Evolutionary conservation across 2,329 filamentous ascomycete genomes (phyloP), one percentile per base, ranked within the genome.

Genomic region (Geosmithia flava): DNA sequence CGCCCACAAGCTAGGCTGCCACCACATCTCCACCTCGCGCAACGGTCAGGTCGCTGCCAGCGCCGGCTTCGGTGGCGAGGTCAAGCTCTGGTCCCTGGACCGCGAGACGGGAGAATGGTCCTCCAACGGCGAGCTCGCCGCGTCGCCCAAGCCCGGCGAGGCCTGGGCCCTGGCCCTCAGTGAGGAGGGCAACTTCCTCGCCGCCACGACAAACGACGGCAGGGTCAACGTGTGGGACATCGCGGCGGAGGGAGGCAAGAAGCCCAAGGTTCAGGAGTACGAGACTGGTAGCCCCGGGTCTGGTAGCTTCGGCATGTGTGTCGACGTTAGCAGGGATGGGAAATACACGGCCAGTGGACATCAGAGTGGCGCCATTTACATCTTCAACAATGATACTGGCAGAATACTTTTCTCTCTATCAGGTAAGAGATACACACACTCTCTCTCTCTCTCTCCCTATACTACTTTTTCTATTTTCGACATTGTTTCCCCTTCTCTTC

Each of bases 381-480:
- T 98, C 52, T 98, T 97, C 74, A 90, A 89, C 70, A 97, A 95
- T 58, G 83, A 89, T 55, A 88, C 85, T 1, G 87, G 87, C 3
- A 80, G 87, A 48, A 79, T 98, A 56, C 73, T 87, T 13, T 91
- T 95, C 65, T 93, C 88, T 7, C 71, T 98, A 20, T 83, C 87
- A 48, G 83, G 86, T 86, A 68, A 52, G 73, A 27, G 23, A 27
- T 27, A 4, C 23, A 8, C 23, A 4, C 23, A 5, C 23, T 5
- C 23, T 58, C 3, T 11, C 5, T 16, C 6, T n/a, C 11, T 43
- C 23, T 29, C 6, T 23, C 19, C n/a, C 40, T 11, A 15, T 27
- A 46, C 1, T 29, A 10, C 15, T 11, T 37, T 11, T 37, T 16
- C n/a, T n/a, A n/a, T n/a, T 37, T 13, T 37, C 3, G 33, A 13